phyloP scores from a whole-genome alignment of 768 basidiomycete genomes.

The Rhodotorula toruloides region DNA sequence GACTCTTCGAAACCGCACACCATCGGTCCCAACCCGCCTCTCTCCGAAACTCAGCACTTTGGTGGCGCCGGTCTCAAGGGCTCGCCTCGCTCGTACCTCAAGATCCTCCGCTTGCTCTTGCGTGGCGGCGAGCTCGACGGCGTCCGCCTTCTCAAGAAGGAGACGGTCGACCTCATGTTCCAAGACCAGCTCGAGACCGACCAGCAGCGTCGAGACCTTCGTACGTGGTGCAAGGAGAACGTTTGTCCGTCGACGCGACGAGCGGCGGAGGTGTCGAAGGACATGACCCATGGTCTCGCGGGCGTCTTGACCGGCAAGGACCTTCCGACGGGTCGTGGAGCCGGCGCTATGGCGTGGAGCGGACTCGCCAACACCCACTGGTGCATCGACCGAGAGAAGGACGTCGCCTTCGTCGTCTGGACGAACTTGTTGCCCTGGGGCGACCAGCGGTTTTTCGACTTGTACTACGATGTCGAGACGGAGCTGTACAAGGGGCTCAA shows the following conservation, averaged over 20 bases:
- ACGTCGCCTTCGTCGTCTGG: neutral
- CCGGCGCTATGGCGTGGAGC: too few relatives aligned
- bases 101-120: conserved; percentile 41
- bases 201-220: too few relatives aligned
- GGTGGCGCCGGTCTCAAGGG: conserved; percentile 42
- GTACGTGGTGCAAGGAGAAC: too few relatives aligned
- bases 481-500: neutral
- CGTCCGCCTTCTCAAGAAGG: conserved; percentile 1
- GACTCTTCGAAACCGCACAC: conserved; percentile 2
- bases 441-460: neutral
- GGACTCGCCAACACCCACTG: too few relatives aligned
- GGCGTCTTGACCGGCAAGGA: too few relatives aligned
- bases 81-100: conserved; percentile 41
- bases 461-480: neutral
- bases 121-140: conserved; percentile 6
- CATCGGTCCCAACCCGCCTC: conserved; percentile 22
- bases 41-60: conserved; percentile 21
- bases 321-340: too few relatives aligned
- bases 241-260: too few relatives aligned
- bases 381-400: neutral
- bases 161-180: conserved; percentile 34
- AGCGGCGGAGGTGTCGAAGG: too few relatives aligned
- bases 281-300: too few relatives aligned
- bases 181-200: conserved; percentile 5
- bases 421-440: neutral